A percentile compares a stretch with the other conserved stretches of the same genome.
Evolutionary conservation across 352 stramenopile species (phyloP).

Genomic region (Globisporangium barbulae): DNA sequence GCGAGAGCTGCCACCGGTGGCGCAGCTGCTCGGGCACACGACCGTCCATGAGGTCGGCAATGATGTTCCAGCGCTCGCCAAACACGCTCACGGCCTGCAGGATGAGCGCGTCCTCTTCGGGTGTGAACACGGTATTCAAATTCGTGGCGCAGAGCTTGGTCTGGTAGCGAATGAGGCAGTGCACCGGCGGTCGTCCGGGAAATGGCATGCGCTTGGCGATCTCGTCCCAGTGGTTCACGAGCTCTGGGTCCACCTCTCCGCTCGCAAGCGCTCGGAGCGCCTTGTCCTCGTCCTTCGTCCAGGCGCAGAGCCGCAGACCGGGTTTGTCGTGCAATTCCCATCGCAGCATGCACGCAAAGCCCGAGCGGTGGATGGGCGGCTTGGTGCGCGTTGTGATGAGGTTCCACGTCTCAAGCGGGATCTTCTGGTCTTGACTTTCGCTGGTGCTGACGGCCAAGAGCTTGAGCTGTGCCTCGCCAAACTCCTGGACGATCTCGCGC

Average conservation of each 20-base stretch:
- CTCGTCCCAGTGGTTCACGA: conserved; percentile 50
- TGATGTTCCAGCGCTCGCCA: conserved; percentile 78
- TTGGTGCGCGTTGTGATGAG: conserved; percentile 26
- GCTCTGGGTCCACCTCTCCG: conserved; percentile 28
- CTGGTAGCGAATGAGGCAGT: conserved; percentile 59
- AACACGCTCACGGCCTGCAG: conserved; percentile 54
- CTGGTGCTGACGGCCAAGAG: conserved; percentile 12
- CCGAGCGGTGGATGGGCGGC: conserved; percentile 46
- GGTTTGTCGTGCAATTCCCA: conserved; percentile 70
- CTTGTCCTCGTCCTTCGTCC: conserved; percentile 54
- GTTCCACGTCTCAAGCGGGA: conserved; percentile 56
- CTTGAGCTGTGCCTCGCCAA: conserved; percentile 36
- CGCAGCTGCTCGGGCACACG: conserved; percentile 70
- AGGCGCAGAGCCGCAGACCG: conserved; percentile 40
- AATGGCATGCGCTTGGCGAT: conserved; percentile 50
- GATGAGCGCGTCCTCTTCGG: conserved; percentile 50
- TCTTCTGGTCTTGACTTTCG: neutral
- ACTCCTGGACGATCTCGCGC: conserved; percentile 46
- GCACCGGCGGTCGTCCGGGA: conserved; percentile 38
- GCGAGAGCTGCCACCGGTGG: conserved; percentile 69
- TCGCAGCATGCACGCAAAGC: conserved; percentile 71
- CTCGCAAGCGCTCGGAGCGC: conserved; percentile 37
- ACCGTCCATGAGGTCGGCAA: conserved; percentile 72
- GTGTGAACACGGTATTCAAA: conserved; percentile 40
- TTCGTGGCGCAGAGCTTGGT: conserved; percentile 43